phyloP scores from a whole-genome alignment of 306 rosid genomes.

The Hippophae tibetana region DNA sequence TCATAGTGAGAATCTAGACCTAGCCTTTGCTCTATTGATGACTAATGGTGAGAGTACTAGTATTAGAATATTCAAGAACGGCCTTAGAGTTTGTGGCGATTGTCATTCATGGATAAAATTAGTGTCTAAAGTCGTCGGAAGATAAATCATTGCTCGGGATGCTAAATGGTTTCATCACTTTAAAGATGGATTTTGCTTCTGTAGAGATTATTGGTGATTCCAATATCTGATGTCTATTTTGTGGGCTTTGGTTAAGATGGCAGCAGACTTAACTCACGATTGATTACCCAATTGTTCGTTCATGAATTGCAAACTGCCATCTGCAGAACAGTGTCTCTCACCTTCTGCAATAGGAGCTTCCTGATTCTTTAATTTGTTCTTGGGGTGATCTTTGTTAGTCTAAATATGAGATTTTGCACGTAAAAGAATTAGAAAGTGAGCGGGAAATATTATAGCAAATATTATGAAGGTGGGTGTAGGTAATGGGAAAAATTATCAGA shows the following conservation, averaged over 20 bases:
- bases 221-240: constrained; percentile 3
- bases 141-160: constrained; percentile 53
- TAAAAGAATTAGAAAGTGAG: too few species aligned
- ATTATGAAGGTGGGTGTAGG: too few species aligned
- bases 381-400: too few species aligned
- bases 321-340: too few species aligned
- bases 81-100: constrained; percentile 60
- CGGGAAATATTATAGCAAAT: too few species aligned
- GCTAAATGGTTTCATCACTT: constrained; percentile 58
- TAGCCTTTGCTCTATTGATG: constrained; percentile 52
- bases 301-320: constrained; percentile 4
- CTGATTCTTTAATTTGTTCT: too few species aligned
- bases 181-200: constrained; percentile 51
- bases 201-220: constrained; percentile 58
- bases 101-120: constrained; percentile 52
- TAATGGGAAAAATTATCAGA: neutral
- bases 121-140: constrained; percentile 37
- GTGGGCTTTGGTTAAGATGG: neutral
- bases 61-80: constrained; percentile 52
- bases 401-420: too few species aligned
- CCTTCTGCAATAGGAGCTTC: too few species aligned
- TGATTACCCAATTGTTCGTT: neutral
- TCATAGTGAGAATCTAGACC: constrained; percentile 64
- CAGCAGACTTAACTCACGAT: neutral
- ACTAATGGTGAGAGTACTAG: constrained; percentile 30